Conservation (phyloP, 345 rosid genomes). For the Rhizophora mangle region DNA sequence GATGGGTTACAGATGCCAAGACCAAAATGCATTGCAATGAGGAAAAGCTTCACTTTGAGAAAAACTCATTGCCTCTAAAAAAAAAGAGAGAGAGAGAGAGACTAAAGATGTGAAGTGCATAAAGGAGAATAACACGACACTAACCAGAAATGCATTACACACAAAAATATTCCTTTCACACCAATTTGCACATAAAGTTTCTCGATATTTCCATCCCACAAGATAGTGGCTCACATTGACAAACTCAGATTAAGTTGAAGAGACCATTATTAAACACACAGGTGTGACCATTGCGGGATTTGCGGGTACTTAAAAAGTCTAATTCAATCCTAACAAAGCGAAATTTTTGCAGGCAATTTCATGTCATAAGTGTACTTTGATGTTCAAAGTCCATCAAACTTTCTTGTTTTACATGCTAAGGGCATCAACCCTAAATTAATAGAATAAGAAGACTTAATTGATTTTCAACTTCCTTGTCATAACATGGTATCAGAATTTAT, state of each 20-base stretch:
- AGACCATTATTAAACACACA: not conserved
- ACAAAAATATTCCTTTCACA: slow-evolving; percentile 33
- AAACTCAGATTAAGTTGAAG: not conserved
- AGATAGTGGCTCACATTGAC: not conserved
- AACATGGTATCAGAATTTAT: no score
- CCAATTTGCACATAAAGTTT: slow-evolving; percentile 1
- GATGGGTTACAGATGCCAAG: slow-evolving; percentile 9
- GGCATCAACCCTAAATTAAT: no score
- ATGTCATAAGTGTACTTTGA: no score
- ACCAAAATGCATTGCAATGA: slow-evolving; percentile 9
- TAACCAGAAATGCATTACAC: not conserved
- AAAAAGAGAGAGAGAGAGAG: not conserved
- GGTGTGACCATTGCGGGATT: no score
- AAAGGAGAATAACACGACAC: not conserved
- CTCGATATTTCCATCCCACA: not conserved
- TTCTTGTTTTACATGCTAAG: no score
- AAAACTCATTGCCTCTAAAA: not conserved
- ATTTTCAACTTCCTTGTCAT: no score
- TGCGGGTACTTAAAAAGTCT: no score
- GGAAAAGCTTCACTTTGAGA: slow-evolving; percentile 2
- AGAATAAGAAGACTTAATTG: no score
- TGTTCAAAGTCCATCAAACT: no score
- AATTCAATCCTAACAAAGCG: no score
- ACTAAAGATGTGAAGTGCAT: not conserved
- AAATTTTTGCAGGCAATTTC: no score